phyloP scores from a whole-genome alignment of 176 grass and related monocot genomes.

The Oropetium thomaeum region DNA sequence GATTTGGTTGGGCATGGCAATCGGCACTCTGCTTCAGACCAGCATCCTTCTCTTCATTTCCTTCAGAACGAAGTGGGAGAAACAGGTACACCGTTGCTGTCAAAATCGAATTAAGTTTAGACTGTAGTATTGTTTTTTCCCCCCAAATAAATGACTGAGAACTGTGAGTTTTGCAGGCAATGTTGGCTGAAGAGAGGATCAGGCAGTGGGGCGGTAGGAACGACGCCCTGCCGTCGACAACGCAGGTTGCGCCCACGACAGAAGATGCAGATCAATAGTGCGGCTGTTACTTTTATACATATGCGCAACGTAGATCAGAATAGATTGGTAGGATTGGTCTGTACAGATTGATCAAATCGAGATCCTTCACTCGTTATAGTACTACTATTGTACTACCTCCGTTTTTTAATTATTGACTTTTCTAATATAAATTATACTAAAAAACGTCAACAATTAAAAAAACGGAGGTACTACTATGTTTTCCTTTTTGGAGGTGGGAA shows the following conservation, averaged over 20 bases:
- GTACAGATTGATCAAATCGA: constrained; percentile 25
- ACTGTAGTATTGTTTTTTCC: too few species aligned
- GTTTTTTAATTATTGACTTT: too few species aligned
- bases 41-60: constrained; percentile 56
- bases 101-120: background rate
- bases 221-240: constrained; percentile 21
- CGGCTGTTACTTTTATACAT: background rate
- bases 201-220: constrained; percentile 62
- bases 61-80: constrained; percentile 81
- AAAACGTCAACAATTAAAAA: too few species aligned
- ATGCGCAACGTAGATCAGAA: background rate
- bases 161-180: constrained; percentile 34
- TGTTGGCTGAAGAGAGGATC: constrained; percentile 60
- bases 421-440: too few species aligned
- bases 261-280: background rate
- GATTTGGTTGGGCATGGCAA: constrained; percentile 85
- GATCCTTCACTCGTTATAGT: too few species aligned
- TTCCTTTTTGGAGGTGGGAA: too few species aligned
- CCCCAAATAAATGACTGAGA: background rate
- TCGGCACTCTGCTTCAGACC: constrained; percentile 81
- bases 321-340: constrained; percentile 26
- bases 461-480: too few species aligned
- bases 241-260: background rate
- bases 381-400: too few species aligned
- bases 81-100: constrained; percentile 50